A percentile compares a stretch with the other conserved stretches of the same genome.
phyloP scores from a whole-genome alignment of 306 rosid genomes.

The Biancaea sappan region DNA sequence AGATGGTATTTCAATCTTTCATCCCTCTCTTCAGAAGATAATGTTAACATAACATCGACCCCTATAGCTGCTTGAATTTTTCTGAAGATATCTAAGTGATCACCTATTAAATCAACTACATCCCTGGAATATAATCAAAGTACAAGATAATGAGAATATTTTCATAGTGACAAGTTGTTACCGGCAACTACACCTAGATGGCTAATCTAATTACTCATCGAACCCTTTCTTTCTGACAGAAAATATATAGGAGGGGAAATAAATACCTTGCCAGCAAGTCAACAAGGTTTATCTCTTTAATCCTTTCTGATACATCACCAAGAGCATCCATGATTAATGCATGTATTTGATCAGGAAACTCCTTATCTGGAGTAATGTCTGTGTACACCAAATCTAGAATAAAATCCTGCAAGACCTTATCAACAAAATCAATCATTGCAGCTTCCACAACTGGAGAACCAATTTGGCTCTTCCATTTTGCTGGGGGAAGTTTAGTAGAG shows the following conservation, averaged over 20 bases:
- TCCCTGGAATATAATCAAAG: conserved; percentile 71
- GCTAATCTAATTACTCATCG: conserved; percentile 20
- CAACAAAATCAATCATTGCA: conserved; percentile 72
- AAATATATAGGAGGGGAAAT: conserved; percentile 29
- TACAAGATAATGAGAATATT: conserved; percentile 10
- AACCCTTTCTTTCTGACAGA: conserved; percentile 21
- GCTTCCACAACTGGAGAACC: conserved; percentile 82
- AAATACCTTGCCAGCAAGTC: conserved; percentile 87
- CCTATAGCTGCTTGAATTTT: conserved; percentile 93
- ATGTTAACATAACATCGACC: conserved; percentile 81
- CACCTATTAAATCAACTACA: conserved; percentile 77
- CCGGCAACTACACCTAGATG: neutral
- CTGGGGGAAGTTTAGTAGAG: conserved; percentile 48
- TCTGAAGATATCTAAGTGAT: conserved; percentile 92
- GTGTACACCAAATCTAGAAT: conserved; percentile 89
- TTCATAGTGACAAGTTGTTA: neutral
- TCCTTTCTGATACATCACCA: conserved; percentile 79
- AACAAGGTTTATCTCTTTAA: conserved; percentile 81
- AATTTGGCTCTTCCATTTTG: conserved; percentile 83
- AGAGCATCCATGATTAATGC: conserved; percentile 85
- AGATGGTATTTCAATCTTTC: conserved; percentile 88
- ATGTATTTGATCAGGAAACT: conserved; percentile 78
- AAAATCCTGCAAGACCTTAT: conserved; percentile 86
- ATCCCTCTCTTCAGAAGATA: conserved; percentile 96
- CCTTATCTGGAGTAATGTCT: conserved; percentile 82